Evolutionary conservation across 805 yeast genomes (phyloP).

Genomic region (Monosporozyma servazzii): DNA sequence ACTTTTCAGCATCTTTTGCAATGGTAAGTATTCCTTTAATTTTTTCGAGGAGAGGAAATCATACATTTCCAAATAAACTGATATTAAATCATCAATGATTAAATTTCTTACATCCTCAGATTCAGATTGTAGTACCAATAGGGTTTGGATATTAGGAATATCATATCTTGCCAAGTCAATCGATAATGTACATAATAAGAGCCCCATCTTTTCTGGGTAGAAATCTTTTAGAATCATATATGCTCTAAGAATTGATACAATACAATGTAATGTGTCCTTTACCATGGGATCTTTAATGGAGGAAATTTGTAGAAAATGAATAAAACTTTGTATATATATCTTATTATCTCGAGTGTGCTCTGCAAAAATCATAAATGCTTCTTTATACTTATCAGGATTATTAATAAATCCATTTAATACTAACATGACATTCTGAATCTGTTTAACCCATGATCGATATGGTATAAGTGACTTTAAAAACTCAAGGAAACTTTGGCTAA

Average conservation of each 20-base stretch:
- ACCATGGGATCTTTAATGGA: constrained; percentile 4
- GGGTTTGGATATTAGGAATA: constrained; percentile 9
- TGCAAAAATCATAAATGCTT: constrained; percentile 6
- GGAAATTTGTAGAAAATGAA: constrained; percentile 4
- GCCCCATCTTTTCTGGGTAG: constrained; percentile 9
- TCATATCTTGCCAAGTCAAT: constrained; percentile 9
- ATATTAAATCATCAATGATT: constrained; percentile 12
- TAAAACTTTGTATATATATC: constrained; percentile 3
- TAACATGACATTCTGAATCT: constrained; percentile 6
- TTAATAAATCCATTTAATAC: constrained; percentile 8
- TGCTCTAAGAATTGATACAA: constrained; percentile 1
- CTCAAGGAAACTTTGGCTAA: constrained; percentile 7
- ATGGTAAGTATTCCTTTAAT: constrained; percentile 6
- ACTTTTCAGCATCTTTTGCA: constrained; percentile 2
- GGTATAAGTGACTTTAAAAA: constrained; percentile 7
- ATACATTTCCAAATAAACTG: constrained; percentile 6
- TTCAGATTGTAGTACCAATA: constrained; percentile 10
- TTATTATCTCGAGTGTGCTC: constrained; percentile 3
- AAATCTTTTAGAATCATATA: not conserved
- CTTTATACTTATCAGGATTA: constrained; percentile 5
- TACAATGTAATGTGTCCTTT: constrained; percentile 1
- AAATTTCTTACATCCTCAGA: not conserved
- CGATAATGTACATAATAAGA: constrained; percentile 6
- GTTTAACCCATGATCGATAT: constrained; percentile 6
- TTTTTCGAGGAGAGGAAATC: constrained; percentile 7